Base-by-base conservation (phyloP, 352 stramenopile species). In the Pythium folliculosum region DNA sequence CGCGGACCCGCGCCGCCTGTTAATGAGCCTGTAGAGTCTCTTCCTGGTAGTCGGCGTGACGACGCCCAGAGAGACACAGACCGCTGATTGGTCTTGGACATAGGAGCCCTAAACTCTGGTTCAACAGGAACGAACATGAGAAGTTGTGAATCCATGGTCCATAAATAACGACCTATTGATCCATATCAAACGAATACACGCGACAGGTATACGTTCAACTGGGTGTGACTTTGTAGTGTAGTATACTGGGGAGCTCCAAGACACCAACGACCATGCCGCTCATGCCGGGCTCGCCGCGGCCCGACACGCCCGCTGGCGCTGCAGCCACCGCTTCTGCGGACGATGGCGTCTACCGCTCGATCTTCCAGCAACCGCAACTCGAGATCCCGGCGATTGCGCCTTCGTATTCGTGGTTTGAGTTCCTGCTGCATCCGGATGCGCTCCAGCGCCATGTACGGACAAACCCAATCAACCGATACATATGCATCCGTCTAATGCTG, bases 1-100 rank as follows among this genome's bases (percentile, higher is more conserved):
- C 70, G 89, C 91, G 50, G 95, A 99, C 80, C 97, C 98, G 35
- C 78, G 84, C 21, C 91, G 96, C 52, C 75, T 99, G 60, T 82
- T 99, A 56, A 59, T 95, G 68, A 77, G 89, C 59, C 73, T 94
- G 63, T 94, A 91, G 54, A 63, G 22, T 22, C 22, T 19, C 56
- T 35, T 40, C 25, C 38, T 7, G 52, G 14, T 59, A 56, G 50
- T 51, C 49, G 22, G 23, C 2, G 22, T 32, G 27, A 32, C 27
- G 27, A 32, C 27, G 27, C 27, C 27, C 27, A 32, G 25, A 64
- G 55, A 25, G 22, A 61, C n/a, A 50, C 7, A 59, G 35, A 30
- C 35, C 8, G 10, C 4, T 1, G 8, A 14, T 40, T 2, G 35
- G 8, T 40, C 35, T 32, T 32, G 27, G 27, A 32, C 27, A 32